Conservation (phyloP, 192 early-diverging fungal species). For the Coemansia sp. region DNA sequence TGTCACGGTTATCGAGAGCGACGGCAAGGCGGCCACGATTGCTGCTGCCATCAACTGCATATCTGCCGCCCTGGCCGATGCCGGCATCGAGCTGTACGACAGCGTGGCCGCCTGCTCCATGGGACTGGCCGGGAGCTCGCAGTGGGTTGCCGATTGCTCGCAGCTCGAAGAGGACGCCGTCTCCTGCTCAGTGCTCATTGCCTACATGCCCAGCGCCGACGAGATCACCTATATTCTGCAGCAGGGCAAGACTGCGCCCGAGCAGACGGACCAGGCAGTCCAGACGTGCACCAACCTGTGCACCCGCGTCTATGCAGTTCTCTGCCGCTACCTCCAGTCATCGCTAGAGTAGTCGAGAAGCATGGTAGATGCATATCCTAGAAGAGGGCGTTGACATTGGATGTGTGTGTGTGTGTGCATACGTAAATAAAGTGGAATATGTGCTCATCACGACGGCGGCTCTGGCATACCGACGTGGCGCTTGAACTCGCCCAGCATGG, state of each 20-base stretch:
- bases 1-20: constrained; percentile 51
- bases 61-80: constrained; percentile 47
- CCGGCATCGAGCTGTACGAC: constrained; percentile 50
- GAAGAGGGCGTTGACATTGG: background rate
- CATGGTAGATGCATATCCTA: background rate
- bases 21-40: constrained; percentile 47
- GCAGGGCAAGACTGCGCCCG: constrained; percentile 34
- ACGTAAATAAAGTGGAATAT: constrained; percentile 2
- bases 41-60: constrained; percentile 49
- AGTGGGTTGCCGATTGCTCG: constrained; percentile 37
- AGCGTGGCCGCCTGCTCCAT: constrained; percentile 47
- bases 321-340: constrained; percentile 35
- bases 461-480: constrained; percentile 11
- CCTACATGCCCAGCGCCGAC: constrained; percentile 45
- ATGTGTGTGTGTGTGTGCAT: too few species aligned
- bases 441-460: constrained; percentile 15
- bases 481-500: constrained; percentile 14
- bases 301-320: constrained; percentile 41
- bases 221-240: constrained; percentile 45
- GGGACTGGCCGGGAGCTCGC: constrained; percentile 11
- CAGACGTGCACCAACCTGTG: constrained; percentile 27
- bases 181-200: constrained; percentile 23
- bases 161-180: constrained; percentile 36
- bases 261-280: constrained; percentile 36
- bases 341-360: constrained; percentile 9